Base-by-base conservation (phyloP, 2,329 filamentous ascomycete species). In the Exophiala calicioides region DNA sequence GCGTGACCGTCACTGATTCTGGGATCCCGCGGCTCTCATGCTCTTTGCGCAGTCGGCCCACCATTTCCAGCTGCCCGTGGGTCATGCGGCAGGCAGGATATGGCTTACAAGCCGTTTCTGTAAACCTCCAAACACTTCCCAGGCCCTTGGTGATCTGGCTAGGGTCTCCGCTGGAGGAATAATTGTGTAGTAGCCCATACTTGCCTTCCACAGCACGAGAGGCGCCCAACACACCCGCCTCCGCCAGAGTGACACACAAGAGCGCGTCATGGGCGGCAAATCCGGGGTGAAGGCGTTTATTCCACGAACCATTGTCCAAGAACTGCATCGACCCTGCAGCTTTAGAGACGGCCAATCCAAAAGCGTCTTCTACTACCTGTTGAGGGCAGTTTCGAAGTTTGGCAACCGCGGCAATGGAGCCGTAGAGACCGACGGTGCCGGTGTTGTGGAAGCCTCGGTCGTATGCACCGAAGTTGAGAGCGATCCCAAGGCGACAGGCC, bases 241-340 rank as follows among this genome's bases (percentile, higher is more conserved):
- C 61, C 2, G 62, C 65, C 7, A 67, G 51, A 9, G 40, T 39
- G 9, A 65, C 58, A 39, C 60, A 65, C 34, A 65, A 34, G 41
- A 65, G 65, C 5, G 65, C 65, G 53, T 67, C 64, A 32, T 66
- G 62, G 5, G 60, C 64, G 1, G 65, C 64, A 51, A 68, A 66
- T 0, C 65, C 65, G 9, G 65, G 63, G 47, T 67, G 64, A 5
- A 68, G 56, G 3, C 65, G 58, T 50, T 68, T 68, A 50, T 68
- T 67, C 60, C 63, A 66, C 15, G 43, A 54, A 8, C 65, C 65
- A 44, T 68, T 67, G n/a, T 63, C 62, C 7, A 68, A 57, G 44
- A 62, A 68, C 44, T 68, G 65, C 62, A 65, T 64, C 4, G 60
- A 63, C 2, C 65, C 65, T 3, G 63, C 61, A 13, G 64, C 64